These are phyloP conservation scores for Trichocladium uniseriatum DNA, from an alignment of 495 filamentous ascomycete genomes.

Conservation along the genomic window DNA sequence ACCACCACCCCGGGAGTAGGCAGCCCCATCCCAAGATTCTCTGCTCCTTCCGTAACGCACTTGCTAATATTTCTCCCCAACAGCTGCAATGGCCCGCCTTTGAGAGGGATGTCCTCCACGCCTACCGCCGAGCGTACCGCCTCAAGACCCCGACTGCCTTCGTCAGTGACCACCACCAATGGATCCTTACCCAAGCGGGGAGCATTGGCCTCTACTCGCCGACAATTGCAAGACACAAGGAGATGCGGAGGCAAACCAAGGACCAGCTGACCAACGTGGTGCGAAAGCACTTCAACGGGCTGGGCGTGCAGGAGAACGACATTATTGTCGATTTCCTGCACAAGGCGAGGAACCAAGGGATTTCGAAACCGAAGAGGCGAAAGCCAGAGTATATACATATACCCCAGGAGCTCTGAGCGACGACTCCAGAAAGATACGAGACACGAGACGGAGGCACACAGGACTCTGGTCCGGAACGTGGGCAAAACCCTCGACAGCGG, in stretches of 20 bases:
- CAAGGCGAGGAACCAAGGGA: slow-evolving; percentile 49
- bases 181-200: slow-evolving; percentile 58
- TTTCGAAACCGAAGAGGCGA: slow-evolving; percentile 25
- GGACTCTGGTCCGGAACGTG: slow-evolving; percentile 1
- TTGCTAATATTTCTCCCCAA: slow-evolving; percentile 15
- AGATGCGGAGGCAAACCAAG: slow-evolving; percentile 58
- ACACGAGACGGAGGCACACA: slow-evolving; percentile 7
- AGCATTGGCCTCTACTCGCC: slow-evolving; percentile 60
- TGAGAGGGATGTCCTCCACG: slow-evolving; percentile 61
- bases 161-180: slow-evolving; percentile 59
- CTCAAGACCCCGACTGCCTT: slow-evolving; percentile 63
- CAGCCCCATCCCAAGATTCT: background rate
- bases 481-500: background rate
- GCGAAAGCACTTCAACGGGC: slow-evolving; percentile 82
- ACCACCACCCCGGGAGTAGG: slow-evolving; percentile 24
- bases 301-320: slow-evolving; percentile 77
- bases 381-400: slow-evolving; percentile 21
- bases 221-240: slow-evolving; percentile 57
- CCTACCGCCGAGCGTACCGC: slow-evolving; percentile 70
- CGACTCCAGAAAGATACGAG: slow-evolving; percentile 1
- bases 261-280: slow-evolving; percentile 74
- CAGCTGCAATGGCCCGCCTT: slow-evolving; percentile 73
- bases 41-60: background rate
- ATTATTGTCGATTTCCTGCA: slow-evolving; percentile 82
- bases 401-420: slow-evolving; percentile 12